phyloP scores from a whole-genome alignment of 768 basidiomycete genomes.

The Panus rudis region DNA sequence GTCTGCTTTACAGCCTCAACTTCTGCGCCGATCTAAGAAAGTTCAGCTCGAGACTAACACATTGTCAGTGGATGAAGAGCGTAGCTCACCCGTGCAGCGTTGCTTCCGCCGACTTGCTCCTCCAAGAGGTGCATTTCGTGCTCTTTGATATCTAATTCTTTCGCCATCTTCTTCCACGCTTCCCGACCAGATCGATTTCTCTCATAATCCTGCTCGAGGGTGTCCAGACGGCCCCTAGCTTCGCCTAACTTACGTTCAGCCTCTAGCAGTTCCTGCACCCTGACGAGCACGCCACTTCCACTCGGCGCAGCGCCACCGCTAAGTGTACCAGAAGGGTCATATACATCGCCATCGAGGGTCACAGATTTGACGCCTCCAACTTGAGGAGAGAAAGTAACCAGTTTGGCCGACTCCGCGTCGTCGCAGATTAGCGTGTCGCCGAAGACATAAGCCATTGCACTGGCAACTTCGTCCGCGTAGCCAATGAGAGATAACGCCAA shows the following conservation, averaged over 20 bases:
- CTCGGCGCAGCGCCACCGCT: constrained; percentile 86
- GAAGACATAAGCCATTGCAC: constrained; percentile 92
- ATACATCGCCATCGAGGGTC: constrained; percentile 91
- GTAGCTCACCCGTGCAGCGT: constrained; percentile 69
- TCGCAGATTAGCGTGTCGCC: constrained; percentile 88
- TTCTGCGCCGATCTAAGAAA: constrained; percentile 64
- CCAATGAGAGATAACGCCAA: constrained; percentile 86
- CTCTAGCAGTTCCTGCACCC: constrained; percentile 75
- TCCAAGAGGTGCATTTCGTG: constrained; percentile 80
- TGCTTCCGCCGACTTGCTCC: constrained; percentile 83
- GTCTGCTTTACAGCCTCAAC: constrained; percentile 64
- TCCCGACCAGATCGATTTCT: constrained; percentile 46
- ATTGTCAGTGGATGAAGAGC: not conserved
- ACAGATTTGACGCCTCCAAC: constrained; percentile 73
- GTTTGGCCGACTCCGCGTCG: constrained; percentile 80
- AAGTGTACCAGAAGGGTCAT: constrained; percentile 92
- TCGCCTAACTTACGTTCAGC: constrained; percentile 53
- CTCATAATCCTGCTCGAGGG: constrained; percentile 50
- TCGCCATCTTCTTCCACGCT: constrained; percentile 49
- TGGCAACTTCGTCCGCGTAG: constrained; percentile 72
- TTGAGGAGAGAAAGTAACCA: constrained; percentile 72
- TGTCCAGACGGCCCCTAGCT: constrained; percentile 39
- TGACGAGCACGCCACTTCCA: constrained; percentile 64
- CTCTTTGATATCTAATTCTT: constrained; percentile 82
- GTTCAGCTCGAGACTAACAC: not conserved